Evolutionary conservation across 306 rosid species (phyloP).

Genomic region (Albizia julibrissin): DNA sequence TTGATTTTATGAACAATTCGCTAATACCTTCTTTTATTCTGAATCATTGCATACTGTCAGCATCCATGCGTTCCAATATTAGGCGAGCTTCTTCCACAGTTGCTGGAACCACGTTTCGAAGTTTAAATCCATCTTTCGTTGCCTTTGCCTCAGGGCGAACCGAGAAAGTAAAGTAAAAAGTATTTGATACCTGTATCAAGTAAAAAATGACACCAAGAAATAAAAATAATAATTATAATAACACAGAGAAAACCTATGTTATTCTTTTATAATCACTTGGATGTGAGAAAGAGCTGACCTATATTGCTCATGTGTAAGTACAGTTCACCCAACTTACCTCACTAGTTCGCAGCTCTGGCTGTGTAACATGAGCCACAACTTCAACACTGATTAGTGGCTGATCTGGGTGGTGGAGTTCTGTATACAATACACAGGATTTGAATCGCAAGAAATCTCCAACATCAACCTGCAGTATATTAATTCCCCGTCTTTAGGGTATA

Average conservation of each 20-base stretch:
- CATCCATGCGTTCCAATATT: conserved; percentile 79
- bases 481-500: conserved; percentile 3
- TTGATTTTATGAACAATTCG: conserved; percentile 31
- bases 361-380: conserved; percentile 95
- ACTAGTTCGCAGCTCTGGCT: conserved; percentile 86
- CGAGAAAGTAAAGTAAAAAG: conserved; percentile 84
- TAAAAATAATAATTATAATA: neutral
- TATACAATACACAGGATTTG: conserved; percentile 84
- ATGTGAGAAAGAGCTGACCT: neutral
- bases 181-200: conserved; percentile 67
- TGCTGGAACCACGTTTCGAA: conserved; percentile 84
- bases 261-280: conserved; percentile 8
- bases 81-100: conserved; percentile 94
- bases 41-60: conserved; percentile 53
- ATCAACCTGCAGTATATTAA: conserved; percentile 67
- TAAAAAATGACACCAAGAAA: neutral
- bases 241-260: neutral
- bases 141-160: conserved; percentile 83
- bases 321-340: conserved; percentile 60
- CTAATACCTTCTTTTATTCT: neutral
- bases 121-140: conserved; percentile 50
- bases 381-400: conserved; percentile 87
- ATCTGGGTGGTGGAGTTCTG: conserved; percentile 70
- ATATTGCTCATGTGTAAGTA: neutral
- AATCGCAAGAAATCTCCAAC: conserved; percentile 94